Evolutionary conservation across 768 basidiomycete species (phyloP).

Genomic region (Boletus huronensis): DNA sequence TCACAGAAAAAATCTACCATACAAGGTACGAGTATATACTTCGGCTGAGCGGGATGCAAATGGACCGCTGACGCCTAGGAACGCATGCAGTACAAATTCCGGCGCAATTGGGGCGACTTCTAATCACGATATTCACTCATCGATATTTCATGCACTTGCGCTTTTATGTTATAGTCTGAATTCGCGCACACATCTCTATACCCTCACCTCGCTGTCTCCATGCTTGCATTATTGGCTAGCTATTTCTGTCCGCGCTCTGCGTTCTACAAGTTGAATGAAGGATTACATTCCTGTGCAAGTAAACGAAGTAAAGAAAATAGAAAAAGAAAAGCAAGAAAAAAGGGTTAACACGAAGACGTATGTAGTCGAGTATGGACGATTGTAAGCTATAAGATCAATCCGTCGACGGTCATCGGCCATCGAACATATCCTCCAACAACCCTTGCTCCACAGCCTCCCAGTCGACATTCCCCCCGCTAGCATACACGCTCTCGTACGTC

Average conservation of each 20-base stretch:
- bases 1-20: conserved; percentile 72
- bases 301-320: not conserved
- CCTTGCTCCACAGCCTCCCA: conserved; percentile 86
- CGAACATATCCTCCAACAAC: conserved; percentile 87
- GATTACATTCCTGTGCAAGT: conserved; percentile 4
- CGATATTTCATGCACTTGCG: conserved; percentile 6
- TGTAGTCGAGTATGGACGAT: not conserved
- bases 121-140: conserved; percentile 31
- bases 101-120: conserved; percentile 85
- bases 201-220: conserved; percentile 10
- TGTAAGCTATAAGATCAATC: not conserved
- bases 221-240: conserved; percentile 3
- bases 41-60: conserved; percentile 17
- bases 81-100: conserved; percentile 86
- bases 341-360: not conserved
- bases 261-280: not conserved
- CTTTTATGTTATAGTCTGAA: conserved; percentile 9
- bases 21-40: conserved; percentile 60
- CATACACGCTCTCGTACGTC: conserved; percentile 89
- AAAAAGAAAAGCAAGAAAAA: not conserved
- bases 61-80: conserved; percentile 48
- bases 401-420: conserved; percentile 49
- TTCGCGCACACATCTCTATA: conserved; percentile 27
- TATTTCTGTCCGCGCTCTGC: not conserved
- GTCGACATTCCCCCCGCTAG: conserved; percentile 75